phyloP scores from a whole-genome alignment of 1,139 yeast genomes.

The Candida tropicalis region DNA sequence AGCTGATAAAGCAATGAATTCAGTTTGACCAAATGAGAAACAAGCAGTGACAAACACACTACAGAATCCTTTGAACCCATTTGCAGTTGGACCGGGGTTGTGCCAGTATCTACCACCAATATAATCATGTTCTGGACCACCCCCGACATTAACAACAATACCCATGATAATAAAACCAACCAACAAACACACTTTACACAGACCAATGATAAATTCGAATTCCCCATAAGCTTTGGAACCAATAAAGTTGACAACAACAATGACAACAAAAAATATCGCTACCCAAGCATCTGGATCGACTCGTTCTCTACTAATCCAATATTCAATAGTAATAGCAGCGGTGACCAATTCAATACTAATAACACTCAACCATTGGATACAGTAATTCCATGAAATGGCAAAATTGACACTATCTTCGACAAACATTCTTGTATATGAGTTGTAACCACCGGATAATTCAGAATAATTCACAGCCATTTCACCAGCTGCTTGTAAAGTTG shows the following conservation, averaged over 20 bases:
- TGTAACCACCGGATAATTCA: slow-evolving; percentile 44
- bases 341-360: slow-evolving; percentile 46
- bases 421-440: slow-evolving; percentile 41
- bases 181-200: slow-evolving; percentile 39
- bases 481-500: slow-evolving; percentile 46
- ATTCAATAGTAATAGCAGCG: slow-evolving; percentile 40
- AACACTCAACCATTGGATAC: slow-evolving; percentile 46
- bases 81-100: slow-evolving; percentile 39
- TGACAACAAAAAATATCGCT: slow-evolving; percentile 37
- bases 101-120: slow-evolving; percentile 54
- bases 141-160: slow-evolving; percentile 43
- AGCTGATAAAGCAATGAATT: slow-evolving; percentile 43
- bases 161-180: slow-evolving; percentile 45
- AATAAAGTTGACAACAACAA: slow-evolving; percentile 36
- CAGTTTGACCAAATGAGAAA: slow-evolving; percentile 43
- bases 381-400: slow-evolving; percentile 46
- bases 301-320: slow-evolving; percentile 29
- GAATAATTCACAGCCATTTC: slow-evolving; percentile 45
- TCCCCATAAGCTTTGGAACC: slow-evolving; percentile 50
- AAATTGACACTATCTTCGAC: slow-evolving; percentile 41
- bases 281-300: slow-evolving; percentile 44
- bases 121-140: slow-evolving; percentile 35
- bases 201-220: slow-evolving; percentile 44
- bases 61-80: slow-evolving; percentile 40
- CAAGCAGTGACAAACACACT: slow-evolving; percentile 43